A percentile compares a stretch with the other conserved stretches of the same genome.
These are phyloP conservation scores for Cyberlindnera misumaiensis DNA, from an alignment of 805 yeast species.

Conservation along the genomic window DNA sequence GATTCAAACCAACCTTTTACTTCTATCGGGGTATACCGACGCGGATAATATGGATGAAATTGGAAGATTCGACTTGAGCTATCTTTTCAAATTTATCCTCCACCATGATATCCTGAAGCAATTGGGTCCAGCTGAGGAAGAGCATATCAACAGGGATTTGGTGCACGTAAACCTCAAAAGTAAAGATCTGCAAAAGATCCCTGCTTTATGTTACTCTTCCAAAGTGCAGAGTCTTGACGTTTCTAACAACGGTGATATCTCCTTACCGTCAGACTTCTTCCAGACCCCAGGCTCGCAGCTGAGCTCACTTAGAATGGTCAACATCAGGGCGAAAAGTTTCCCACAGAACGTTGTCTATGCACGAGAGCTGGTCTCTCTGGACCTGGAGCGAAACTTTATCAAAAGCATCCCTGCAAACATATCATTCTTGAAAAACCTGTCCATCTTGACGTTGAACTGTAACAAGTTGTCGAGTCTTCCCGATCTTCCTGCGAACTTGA, in stretches of 20 bases:
- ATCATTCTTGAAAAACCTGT: constrained; percentile 44
- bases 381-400: constrained; percentile 74
- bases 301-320: constrained; percentile 57
- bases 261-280: constrained; percentile 77
- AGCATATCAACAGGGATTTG: constrained; percentile 55
- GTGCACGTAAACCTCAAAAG: constrained; percentile 68
- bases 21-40: constrained; percentile 72
- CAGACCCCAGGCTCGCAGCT: constrained; percentile 69
- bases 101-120: constrained; percentile 56
- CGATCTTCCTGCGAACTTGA: constrained; percentile 44
- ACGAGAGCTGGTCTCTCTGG: constrained; percentile 54
- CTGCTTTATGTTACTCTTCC: constrained; percentile 73
- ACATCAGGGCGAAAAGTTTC: constrained; percentile 66
- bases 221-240: constrained; percentile 79
- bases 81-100: constrained; percentile 72
- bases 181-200: constrained; percentile 75
- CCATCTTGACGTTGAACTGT: constrained; percentile 62
- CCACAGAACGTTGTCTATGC: constrained; percentile 73
- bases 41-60: constrained; percentile 71
- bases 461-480: constrained; percentile 66
- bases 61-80: constrained; percentile 80
- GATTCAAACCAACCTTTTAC: constrained; percentile 65
- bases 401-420: constrained; percentile 53
- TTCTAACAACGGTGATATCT: constrained; percentile 80
- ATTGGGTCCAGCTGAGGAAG: constrained; percentile 63